Evolutionary conservation across 2,329 filamentous ascomycete species (phyloP).

Genomic region (Monilinia polystroma): DNA sequence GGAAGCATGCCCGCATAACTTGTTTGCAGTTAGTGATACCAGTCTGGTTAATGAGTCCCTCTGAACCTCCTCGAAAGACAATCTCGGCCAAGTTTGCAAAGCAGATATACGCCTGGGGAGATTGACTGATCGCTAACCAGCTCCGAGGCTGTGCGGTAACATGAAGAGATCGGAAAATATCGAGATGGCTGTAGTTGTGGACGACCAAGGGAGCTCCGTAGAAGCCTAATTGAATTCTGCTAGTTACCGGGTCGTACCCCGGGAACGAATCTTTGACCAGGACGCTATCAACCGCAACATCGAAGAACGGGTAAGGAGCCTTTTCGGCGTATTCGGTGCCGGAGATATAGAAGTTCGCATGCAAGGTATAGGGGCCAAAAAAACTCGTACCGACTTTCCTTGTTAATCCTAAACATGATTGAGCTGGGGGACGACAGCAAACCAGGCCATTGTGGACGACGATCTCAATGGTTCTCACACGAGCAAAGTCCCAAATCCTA

Average conservation of each 20-base stretch:
- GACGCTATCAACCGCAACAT: not conserved
- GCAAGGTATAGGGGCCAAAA: not conserved
- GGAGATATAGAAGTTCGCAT: not conserved
- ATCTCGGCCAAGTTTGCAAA: not conserved
- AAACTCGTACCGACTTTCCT: not conserved
- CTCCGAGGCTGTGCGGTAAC: not conserved
- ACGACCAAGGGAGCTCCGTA: not conserved
- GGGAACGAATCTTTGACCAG: not conserved
- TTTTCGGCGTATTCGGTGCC: not conserved
- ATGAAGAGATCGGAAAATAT: not conserved
- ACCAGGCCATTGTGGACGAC: not conserved
- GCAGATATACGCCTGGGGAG: not conserved
- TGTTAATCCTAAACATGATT: not conserved
- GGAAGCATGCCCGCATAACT: not conserved
- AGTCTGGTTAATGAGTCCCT: not conserved
- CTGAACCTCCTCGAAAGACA: not conserved
- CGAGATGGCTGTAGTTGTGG: not conserved
- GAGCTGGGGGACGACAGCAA: not conserved
- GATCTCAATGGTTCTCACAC: not conserved
- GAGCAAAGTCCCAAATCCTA: not conserved
- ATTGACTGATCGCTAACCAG: not conserved
- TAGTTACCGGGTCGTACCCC: not conserved
- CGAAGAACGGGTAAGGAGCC: not conserved
- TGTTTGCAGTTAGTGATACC: not conserved
- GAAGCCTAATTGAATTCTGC: not conserved